Evolutionary conservation across 768 basidiomycete species (phyloP).

Genomic region (Rhizopogon vesiculosus): DNA sequence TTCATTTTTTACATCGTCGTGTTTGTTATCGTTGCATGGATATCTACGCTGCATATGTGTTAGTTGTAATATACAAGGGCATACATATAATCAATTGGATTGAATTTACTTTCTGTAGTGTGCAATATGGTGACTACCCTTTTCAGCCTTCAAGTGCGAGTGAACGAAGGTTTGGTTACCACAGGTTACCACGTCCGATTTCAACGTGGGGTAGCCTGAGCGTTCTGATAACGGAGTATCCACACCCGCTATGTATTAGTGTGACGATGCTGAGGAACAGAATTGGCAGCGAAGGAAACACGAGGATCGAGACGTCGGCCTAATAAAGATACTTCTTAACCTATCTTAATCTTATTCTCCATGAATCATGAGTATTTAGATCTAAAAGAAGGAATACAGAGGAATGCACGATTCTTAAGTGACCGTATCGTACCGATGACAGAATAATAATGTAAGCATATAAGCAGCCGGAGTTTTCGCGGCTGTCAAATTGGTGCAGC

Average conservation of each 20-base stretch:
- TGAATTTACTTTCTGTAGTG: background rate
- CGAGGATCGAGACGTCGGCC: slow-evolving; percentile 6
- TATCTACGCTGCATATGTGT: background rate
- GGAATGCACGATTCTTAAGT: background rate
- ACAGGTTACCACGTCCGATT: background rate
- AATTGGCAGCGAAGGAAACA: slow-evolving; percentile 1
- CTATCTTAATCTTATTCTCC: slow-evolving; percentile 4
- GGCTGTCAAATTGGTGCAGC: background rate
- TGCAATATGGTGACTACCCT: background rate
- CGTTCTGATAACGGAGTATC: background rate
- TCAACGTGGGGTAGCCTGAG: background rate
- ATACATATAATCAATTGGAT: background rate
- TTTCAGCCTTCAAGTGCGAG: background rate
- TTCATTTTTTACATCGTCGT: slow-evolving; percentile 5
- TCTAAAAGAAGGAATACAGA: background rate
- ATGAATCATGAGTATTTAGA: slow-evolving; percentile 6
- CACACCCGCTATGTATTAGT: background rate
- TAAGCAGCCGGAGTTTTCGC: slow-evolving; percentile 6
- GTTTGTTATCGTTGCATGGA: slow-evolving; percentile 5
- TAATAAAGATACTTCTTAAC: background rate
- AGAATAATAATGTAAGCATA: slow-evolving; percentile 2
- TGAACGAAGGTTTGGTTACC: background rate
- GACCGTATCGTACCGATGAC: background rate
- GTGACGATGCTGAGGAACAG: background rate
- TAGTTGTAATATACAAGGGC: slow-evolving; percentile 6